These are phyloP conservation scores for Fusarium nelsonii DNA, from an alignment of 2,329 filamentous ascomycete genomes.

Conservation along the genomic window DNA sequence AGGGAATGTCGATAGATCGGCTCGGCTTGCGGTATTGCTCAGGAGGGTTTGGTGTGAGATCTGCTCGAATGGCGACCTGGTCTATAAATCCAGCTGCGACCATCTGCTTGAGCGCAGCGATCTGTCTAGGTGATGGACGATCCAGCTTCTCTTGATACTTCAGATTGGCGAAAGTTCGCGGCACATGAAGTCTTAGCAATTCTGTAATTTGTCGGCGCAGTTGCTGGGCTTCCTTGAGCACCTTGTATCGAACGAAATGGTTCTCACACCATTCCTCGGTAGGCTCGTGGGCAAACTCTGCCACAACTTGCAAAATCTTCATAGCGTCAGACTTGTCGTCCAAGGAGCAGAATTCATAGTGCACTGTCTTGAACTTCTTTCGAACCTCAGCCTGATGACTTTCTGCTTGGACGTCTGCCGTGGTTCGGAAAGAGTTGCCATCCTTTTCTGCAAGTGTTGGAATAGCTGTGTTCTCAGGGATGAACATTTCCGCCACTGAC, in stretches of 20 bases:
- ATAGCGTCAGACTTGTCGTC: conserved; percentile 89
- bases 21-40: conserved; percentile 76
- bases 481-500: conserved; percentile 88
- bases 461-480: conserved; percentile 83
- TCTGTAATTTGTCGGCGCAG: conserved; percentile 85
- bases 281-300: conserved; percentile 83
- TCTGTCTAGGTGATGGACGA: conserved; percentile 73
- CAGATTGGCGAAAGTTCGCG: conserved; percentile 68
- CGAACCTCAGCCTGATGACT: conserved; percentile 74
- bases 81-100: conserved; percentile 93
- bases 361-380: conserved; percentile 74
- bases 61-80: conserved; percentile 90
- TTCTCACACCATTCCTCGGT: conserved; percentile 80
- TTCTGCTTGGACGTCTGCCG: conserved; percentile 78
- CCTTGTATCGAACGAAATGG: conserved; percentile 89
- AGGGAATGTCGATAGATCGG: conserved; percentile 92
- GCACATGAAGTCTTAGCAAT: conserved; percentile 81
- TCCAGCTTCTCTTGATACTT: conserved; percentile 68
- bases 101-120: conserved; percentile 89
- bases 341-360: conserved; percentile 81
- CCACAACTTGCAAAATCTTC: conserved; percentile 89
- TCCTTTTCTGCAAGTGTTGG: conserved; percentile 64
- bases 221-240: conserved; percentile 86
- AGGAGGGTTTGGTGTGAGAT: conserved; percentile 81
- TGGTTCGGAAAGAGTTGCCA: conserved; percentile 66